Percentiles rank a stretch among this genome's conserved stretches.
Evolutionary conservation across 2,329 filamentous ascomycete species (phyloP).

Genomic region (Ilyonectria sp.): DNA sequence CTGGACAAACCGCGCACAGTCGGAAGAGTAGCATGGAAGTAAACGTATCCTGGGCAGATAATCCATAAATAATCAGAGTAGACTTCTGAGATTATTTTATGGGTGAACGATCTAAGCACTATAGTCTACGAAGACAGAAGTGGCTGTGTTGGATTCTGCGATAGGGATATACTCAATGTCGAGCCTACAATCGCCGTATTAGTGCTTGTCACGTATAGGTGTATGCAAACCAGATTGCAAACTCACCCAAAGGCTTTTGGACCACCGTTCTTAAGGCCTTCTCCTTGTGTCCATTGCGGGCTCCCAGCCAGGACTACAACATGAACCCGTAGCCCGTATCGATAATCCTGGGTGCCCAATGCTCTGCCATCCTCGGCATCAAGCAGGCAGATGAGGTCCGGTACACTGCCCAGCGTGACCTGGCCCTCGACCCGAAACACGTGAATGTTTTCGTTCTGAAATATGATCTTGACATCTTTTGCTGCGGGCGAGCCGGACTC

Average conservation of each 20-base stretch:
- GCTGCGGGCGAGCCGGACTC: neutral
- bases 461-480: neutral
- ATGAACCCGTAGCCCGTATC: slow-evolving; percentile 29
- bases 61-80: too few species aligned
- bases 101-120: too few species aligned
- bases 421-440: neutral
- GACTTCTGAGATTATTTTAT: too few species aligned
- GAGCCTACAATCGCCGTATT: too few species aligned
- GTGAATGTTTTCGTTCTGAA: slow-evolving; percentile 28
- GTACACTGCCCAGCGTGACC: slow-evolving; percentile 21
- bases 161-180: too few species aligned
- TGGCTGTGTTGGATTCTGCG: too few species aligned
- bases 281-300: slow-evolving; percentile 29
- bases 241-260: slow-evolving; percentile 14
- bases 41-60: too few species aligned
- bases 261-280: slow-evolving; percentile 14
- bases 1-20: too few species aligned
- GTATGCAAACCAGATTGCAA: neutral
- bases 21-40: too few species aligned
- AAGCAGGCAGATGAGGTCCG: slow-evolving; percentile 32
- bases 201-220: too few species aligned
- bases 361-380: slow-evolving; percentile 29
- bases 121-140: too few species aligned
- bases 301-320: slow-evolving; percentile 29
- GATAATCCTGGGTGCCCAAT: slow-evolving; percentile 32